A percentile compares a stretch with the other conserved stretches of the same genome.
Conservation (phyloP, 208 protist species). For the Crithidia bombi region DNA sequence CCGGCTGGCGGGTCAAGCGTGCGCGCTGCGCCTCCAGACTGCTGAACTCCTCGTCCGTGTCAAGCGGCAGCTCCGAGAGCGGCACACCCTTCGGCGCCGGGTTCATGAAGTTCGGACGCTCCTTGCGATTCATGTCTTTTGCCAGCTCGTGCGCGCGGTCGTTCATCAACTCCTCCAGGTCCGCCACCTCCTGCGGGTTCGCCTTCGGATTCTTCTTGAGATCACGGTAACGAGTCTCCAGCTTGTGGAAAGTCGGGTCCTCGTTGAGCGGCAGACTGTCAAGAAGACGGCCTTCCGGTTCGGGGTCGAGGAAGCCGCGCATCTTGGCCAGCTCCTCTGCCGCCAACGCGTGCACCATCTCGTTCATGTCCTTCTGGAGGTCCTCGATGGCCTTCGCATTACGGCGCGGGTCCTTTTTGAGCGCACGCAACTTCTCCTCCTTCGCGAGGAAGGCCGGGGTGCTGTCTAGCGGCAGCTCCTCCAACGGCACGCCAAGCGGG, state of each 20-base stretch:
- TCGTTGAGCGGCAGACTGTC: slow-evolving; percentile 65
- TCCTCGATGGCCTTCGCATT: slow-evolving; percentile 51
- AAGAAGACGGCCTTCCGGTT: slow-evolving; percentile 70
- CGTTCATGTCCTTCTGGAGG: slow-evolving; percentile 61
- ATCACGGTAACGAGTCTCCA: slow-evolving; percentile 64
- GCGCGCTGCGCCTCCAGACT: slow-evolving; percentile 74
- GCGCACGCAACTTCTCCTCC: slow-evolving; percentile 64
- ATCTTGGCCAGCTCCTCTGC: slow-evolving; percentile 61
- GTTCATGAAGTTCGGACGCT: slow-evolving; percentile 66
- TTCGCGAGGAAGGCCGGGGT: slow-evolving; percentile 53
- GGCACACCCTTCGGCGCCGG: slow-evolving; percentile 53
- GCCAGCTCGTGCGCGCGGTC: slow-evolving; percentile 72
- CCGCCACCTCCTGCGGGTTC: slow-evolving; percentile 62
- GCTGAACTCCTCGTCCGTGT: slow-evolving; percentile 69
- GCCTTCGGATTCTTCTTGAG: slow-evolving; percentile 55
- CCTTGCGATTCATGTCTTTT: slow-evolving; percentile 68
- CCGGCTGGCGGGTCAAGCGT: slow-evolving; percentile 57
- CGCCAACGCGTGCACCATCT: slow-evolving; percentile 55
- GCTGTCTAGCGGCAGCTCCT: slow-evolving; percentile 66
- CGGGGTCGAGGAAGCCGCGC: slow-evolving; percentile 69
- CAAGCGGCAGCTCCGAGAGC: slow-evolving; percentile 67
- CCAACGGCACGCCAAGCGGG: slow-evolving; percentile 65
- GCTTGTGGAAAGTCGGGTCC: slow-evolving; percentile 58
- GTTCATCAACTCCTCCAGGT: slow-evolving; percentile 82
- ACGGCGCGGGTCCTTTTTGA: slow-evolving; percentile 50